Evolutionary conservation across 108 stramenopile genomes (phyloP).

Genomic region (Schizochytrium sp.): DNA sequence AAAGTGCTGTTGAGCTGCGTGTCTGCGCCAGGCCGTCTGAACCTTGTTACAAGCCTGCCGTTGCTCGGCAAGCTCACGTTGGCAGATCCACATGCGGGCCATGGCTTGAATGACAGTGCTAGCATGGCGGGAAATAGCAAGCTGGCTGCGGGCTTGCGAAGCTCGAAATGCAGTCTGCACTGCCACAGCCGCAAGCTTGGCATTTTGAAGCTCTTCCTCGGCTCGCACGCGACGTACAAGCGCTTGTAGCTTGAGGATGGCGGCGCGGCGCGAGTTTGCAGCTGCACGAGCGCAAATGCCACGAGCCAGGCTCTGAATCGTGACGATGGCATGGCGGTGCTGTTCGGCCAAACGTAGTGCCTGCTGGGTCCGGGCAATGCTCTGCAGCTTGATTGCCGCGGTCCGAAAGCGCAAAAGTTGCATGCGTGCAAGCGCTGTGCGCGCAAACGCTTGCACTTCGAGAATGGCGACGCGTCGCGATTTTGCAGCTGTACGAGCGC

Average conservation of each 20-base stretch:
- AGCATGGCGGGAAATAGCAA: neutral
- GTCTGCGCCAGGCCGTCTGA: neutral
- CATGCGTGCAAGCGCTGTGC: no score
- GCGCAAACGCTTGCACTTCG: no score
- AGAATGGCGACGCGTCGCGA: neutral
- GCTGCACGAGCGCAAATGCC: neutral
- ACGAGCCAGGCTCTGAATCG: neutral
- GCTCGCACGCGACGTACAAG: neutral
- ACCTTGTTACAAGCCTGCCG: neutral
- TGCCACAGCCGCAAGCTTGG: neutral
- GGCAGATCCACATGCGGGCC: neutral
- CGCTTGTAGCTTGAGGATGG: neutral
- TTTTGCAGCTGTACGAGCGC: neutral
- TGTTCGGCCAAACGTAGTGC: no score
- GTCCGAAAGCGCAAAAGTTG: no score
- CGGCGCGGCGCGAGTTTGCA: neutral
- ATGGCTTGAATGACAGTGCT: neutral
- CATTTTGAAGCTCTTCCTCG: neutral
- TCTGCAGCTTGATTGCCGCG: no score
- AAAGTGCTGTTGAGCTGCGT: neutral
- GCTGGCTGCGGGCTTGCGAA: neutral
- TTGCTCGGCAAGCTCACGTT: neutral
- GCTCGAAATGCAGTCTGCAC: neutral
- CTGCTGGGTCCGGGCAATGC: no score
- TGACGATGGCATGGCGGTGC: neutral